Evolutionary conservation across 2,329 filamentous ascomycete genomes (phyloP).

Genomic region (Fusarium caatingaense): DNA sequence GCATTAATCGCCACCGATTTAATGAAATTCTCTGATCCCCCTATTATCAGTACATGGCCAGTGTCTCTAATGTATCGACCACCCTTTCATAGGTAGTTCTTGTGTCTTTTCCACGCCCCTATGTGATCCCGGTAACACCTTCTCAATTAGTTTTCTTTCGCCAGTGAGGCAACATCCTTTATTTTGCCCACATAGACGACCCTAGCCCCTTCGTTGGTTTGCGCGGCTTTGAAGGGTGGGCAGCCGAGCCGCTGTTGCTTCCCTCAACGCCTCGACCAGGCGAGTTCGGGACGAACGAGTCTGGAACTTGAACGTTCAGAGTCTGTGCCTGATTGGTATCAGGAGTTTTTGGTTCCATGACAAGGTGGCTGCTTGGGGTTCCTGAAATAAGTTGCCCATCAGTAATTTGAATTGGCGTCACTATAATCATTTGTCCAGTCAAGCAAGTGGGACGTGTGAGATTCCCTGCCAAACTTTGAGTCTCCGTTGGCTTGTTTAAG

Average conservation of each 20-base stretch:
- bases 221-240: neutral
- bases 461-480: neutral
- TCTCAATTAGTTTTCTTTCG: neutral
- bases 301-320: neutral
- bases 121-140: neutral
- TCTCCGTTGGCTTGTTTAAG: neutral
- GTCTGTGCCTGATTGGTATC: neutral
- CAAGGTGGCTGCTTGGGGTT: conserved; percentile 24
- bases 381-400: conserved; percentile 35
- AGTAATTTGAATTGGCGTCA: conserved; percentile 36
- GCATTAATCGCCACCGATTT: neutral
- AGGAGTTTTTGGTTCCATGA: conserved; percentile 16
- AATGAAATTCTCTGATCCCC: too few relatives aligned
- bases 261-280: neutral
- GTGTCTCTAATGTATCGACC: neutral
- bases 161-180: neutral
- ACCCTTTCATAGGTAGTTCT: neutral
- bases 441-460: neutral
- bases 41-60: neutral
- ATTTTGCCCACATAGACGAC: conserved; percentile 41
- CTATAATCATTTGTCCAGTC: conserved; percentile 30
- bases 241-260: neutral
- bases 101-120: neutral
- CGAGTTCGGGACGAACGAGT: neutral
- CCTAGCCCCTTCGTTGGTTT: conserved; percentile 32